Base-by-base conservation (phyloP, 768 basidiomycete genomes). In the Podaxis pistillaris region DNA sequence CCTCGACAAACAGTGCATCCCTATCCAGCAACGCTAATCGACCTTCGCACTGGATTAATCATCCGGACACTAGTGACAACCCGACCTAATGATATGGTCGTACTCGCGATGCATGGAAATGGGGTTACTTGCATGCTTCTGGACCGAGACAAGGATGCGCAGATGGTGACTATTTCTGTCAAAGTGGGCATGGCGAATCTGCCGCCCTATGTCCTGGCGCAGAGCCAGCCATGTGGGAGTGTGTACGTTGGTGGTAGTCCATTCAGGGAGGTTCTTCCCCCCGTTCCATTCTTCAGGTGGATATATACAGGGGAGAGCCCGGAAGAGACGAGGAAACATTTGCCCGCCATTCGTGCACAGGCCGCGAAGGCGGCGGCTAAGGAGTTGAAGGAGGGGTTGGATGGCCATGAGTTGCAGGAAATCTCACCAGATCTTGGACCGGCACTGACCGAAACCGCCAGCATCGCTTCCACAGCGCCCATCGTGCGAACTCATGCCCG, bases 121-220 rank as follows among this genome's bases (percentile, higher is more conserved):
- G 69, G 69, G 0, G 52, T 68, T 15, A 67, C 69, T 0, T 69
- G 68, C 41, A 68, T 70, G 65, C 58, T 70, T 1, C 38, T 70
- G 5, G 38, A 66, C 36, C 65, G 68, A 7, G 59, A 66, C 2
- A 36, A 36, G 8, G 44, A 58, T 13, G 17, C 49, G 2, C 28
- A 51, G 15, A 36, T 30, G 22, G 40, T 19, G 15, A 53, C 59
- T 24, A 41, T 65, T 28, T 38, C 49, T 6, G 56, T 52, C 15
- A 56, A 65, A 46, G 68, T 66, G 36, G 69, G 66, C n/a, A 70
- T 70, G 69, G 46, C 51, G 15, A 69, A 68, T 46, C 22, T 70
- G 1, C 68, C 69, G 0, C 51, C 69, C 6, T 69, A 69, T 40
- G 56, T 62, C 9, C 60, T 69, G n/a, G 36, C 59, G 24, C 59